A percentile compares a stretch with the other conserved stretches of the same genome.
Evolutionary conservation across 495 filamentous ascomycete genomes (phyloP).

Genomic region (Aspergillus bridgeri): DNA sequence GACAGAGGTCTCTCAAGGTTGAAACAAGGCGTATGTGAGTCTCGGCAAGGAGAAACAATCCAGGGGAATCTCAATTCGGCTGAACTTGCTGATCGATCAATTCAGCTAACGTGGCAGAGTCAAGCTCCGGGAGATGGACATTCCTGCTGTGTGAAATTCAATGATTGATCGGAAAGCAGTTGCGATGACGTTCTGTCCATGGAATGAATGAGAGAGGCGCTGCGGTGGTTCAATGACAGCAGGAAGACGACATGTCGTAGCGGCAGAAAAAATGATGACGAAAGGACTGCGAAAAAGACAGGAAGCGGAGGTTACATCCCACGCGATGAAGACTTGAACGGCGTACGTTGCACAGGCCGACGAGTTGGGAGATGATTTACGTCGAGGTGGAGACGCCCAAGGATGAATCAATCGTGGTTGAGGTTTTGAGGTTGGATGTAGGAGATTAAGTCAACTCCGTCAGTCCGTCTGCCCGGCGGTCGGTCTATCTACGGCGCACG

Average conservation of each 20-base stretch:
- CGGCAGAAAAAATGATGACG: constrained; percentile 11
- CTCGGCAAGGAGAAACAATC: constrained; percentile 7
- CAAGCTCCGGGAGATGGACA: not conserved
- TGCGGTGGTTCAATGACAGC: constrained; percentile 4
- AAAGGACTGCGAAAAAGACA: not conserved
- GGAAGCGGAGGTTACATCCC: constrained; percentile 1
- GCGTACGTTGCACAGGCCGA: constrained; percentile 17
- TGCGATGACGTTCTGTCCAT: not conserved
- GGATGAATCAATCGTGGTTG: not conserved
- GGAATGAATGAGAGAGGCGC: not conserved
- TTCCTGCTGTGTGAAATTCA: not conserved
- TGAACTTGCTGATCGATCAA: constrained; percentile 1
- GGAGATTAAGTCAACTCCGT: not conserved
- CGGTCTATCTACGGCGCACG: too few species aligned
- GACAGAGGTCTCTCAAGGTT: not conserved
- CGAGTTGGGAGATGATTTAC: constrained; percentile 16
- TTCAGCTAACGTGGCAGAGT: not conserved
- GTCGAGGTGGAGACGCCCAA: constrained; percentile 8
- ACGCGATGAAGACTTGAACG: not conserved
- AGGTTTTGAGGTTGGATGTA: not conserved
- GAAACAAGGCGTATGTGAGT: not conserved
- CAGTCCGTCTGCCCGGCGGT: not conserved
- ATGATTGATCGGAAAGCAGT: not conserved
- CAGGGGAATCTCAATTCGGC: not conserved
- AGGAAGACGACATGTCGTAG: constrained; percentile 16